Conservation (phyloP, 345 rosid genomes). For the Sonneratia caseolaris region DNA sequence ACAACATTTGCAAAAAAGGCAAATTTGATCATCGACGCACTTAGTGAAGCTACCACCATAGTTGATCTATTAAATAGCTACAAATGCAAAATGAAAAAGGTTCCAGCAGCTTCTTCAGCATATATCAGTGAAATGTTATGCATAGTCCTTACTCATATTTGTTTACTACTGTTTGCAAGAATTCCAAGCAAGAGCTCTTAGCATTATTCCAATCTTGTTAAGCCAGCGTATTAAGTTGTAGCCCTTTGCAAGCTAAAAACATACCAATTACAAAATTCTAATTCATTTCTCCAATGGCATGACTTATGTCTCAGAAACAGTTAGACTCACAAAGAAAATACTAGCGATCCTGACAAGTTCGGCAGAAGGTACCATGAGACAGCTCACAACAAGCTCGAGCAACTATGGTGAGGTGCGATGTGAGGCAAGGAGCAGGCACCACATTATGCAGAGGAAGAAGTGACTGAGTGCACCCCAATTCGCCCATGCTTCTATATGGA, state of each 20-base stretch:
- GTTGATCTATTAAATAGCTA: not conserved
- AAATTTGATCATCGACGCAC: not conserved
- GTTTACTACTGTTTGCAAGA: not conserved
- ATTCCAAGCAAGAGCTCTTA: not conserved
- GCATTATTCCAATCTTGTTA: not conserved
- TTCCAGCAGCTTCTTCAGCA: not conserved
- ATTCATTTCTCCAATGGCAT: slow-evolving; percentile 8
- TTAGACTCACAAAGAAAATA: slow-evolving; percentile 83
- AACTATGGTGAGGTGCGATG: slow-evolving; percentile 59
- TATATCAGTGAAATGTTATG: not conserved
- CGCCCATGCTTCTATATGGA: slow-evolving; percentile 62
- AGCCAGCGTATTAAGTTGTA: not conserved
- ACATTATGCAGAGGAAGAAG: slow-evolving; percentile 51
- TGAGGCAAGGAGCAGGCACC: slow-evolving; percentile 29
- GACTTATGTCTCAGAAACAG: slow-evolving; percentile 35
- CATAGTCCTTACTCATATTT: not conserved
- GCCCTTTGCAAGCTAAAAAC: not conserved
- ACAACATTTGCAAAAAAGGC: not conserved
- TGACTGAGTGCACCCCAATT: slow-evolving; percentile 59
- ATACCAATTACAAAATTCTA: not conserved
- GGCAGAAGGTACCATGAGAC: slow-evolving; percentile 94
- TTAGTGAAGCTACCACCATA: not conserved
- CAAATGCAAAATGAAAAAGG: not conserved
- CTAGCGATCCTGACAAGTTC: slow-evolving; percentile 98
- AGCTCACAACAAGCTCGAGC: slow-evolving; percentile 82